These are phyloP conservation scores for Lichtheimia corymbifera DNA, from an alignment of 371 early-diverging fungal species.

Conservation along the genomic window DNA sequence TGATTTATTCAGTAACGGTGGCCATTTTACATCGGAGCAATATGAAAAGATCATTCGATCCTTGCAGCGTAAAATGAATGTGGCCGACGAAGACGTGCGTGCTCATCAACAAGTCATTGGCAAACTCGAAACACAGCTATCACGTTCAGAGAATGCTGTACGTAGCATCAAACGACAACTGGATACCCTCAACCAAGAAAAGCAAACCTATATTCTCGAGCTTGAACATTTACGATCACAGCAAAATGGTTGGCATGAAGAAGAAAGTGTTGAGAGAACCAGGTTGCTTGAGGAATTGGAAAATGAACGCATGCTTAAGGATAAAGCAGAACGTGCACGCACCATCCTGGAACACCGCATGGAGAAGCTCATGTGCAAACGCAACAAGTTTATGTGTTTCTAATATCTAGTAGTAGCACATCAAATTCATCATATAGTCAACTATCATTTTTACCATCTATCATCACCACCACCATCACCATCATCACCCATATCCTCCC, in stretches of 20 bases:
- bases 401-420: conserved; percentile 10
- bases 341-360: conserved; percentile 47
- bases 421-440: not conserved
- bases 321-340: conserved; percentile 52
- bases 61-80: conserved; percentile 44
- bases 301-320: conserved; percentile 36
- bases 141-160: conserved; percentile 40
- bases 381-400: conserved; percentile 58
- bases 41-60: conserved; percentile 51
- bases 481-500: not conserved
- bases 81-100: conserved; percentile 43
- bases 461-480: not conserved
- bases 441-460: not conserved
- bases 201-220: conserved; percentile 39
- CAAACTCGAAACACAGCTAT: conserved; percentile 42
- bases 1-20: conserved; percentile 8
- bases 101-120: conserved; percentile 51
- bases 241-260: not conserved
- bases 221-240: conserved; percentile 34
- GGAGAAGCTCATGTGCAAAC: conserved; percentile 48
- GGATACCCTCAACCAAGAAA: conserved; percentile 39
- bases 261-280: conserved; percentile 17
- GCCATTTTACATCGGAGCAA: conserved; percentile 39
- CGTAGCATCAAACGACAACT: conserved; percentile 42
- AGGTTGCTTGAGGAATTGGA: conserved; percentile 33